Percentiles rank a stretch among this genome's conserved stretches.
Conservation (phyloP, 2,329 filamentous ascomycete genomes). For the Metarhizium anisopliae region DNA sequence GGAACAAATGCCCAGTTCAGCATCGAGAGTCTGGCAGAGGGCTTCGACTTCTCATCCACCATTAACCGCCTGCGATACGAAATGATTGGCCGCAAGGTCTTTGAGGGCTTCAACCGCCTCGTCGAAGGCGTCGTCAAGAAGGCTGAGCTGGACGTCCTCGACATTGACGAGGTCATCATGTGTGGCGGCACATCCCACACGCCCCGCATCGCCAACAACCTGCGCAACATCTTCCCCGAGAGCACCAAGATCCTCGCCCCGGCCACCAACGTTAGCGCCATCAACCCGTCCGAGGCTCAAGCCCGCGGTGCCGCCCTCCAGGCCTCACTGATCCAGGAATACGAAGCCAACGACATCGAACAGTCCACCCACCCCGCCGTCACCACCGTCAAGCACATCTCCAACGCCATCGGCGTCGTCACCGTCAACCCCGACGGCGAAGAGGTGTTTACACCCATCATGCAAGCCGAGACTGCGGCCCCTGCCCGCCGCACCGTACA, state of each 20-base stretch:
- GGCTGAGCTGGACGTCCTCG: slow-evolving; percentile 82
- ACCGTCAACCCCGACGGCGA: slow-evolving; percentile 49
- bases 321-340: slow-evolving; percentile 88
- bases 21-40: slow-evolving; percentile 82
- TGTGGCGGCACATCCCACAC: slow-evolving; percentile 89
- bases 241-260: slow-evolving; percentile 73
- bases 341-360: slow-evolving; percentile 86
- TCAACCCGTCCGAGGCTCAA: slow-evolving; percentile 89
- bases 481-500: slow-evolving; percentile 80
- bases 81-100: slow-evolving; percentile 75
- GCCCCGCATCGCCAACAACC: slow-evolving; percentile 78
- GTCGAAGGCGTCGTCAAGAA: slow-evolving; percentile 83
- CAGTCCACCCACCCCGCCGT: slow-evolving; percentile 94
- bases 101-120: slow-evolving; percentile 78
- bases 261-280: slow-evolving; percentile 63
- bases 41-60: slow-evolving; percentile 82
- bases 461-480: slow-evolving; percentile 79
- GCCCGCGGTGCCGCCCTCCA: slow-evolving; percentile 91
- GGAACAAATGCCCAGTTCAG: slow-evolving; percentile 85
- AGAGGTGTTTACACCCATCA: slow-evolving; percentile 69
- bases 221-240: slow-evolving; percentile 72
- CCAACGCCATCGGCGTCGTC: slow-evolving; percentile 81
- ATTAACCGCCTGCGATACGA: slow-evolving; percentile 94
- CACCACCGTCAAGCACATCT: slow-evolving; percentile 84
- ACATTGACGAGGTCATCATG: slow-evolving; percentile 91